Evolutionary conservation across 139 green algal species (phyloP), one percentile per base, ranked within the genome.

Genomic region (Closterium sp.): DNA sequence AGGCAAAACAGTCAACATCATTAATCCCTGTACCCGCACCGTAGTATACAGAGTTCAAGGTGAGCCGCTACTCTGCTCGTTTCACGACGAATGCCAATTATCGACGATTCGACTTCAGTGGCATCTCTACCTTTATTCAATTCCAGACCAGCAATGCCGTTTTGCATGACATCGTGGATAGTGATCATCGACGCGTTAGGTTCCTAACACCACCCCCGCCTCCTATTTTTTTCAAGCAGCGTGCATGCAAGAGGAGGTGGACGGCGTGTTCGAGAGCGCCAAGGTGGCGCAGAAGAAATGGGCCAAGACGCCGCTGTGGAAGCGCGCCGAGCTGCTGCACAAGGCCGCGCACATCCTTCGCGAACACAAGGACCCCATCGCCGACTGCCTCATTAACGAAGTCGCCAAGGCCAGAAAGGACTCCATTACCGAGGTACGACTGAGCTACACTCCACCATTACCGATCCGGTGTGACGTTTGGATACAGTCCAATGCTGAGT

Each of bases 351-450:
- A 27, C 13, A 85, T 98, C 6, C 96, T 99, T 96, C 95, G 97
- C 3, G 92, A 98, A 86, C 94, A 99, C 89, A 96, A 96, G 2
- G 91, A 96, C 91, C 96, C 97, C 29, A 99, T 99, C 24, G 98
- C 97, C 0, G 96, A 97, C 85, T 96, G 95, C 84, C 94, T 99
- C 29, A 96, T 99, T 11, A 97, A 97, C 70, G 98, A 99, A 95
- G 95, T 99, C 24, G 98, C 98, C 50, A 99, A 99, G 96, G 94
- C 96, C 3, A 90, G 93, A 0, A 98, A 98, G 89, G 98, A 99
- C 93, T 94, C 93, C 6, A 50, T 97, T 87, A 97, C 96, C 11
- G 95, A 95, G 92, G 90, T 91, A 85, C 73, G 86, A 27, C 70
- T 87, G n/a, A n/a, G n/a, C n/a, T n/a, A n/a, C n/a, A n/a, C n/a